Percentiles rank a stretch among this genome's conserved stretches.
These are phyloP conservation scores for Eimeria brunetti DNA, from an alignment of 169 alveolate genomes.

Conservation along the genomic window DNA sequence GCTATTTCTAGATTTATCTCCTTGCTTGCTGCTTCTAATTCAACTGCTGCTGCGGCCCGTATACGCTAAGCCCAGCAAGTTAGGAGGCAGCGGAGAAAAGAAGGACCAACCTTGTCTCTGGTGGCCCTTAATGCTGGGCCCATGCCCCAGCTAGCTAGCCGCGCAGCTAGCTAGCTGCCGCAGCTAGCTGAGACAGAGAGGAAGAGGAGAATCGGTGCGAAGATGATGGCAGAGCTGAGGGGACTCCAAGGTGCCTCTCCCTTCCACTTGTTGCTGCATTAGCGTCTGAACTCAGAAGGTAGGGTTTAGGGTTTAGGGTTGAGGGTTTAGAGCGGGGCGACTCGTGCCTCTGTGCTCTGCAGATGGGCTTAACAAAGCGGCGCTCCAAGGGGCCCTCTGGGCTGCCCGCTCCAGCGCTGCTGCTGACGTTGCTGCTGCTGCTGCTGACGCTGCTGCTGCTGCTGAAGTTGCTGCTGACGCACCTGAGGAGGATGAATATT, in stretches of 20 bases:
- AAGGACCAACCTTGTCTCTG: not conserved
- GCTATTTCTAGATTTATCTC: not conserved
- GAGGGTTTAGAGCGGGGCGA: not conserved
- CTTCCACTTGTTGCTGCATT: not conserved
- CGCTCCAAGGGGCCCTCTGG: slow-evolving; percentile 40
- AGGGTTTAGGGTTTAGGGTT: slow-evolving; percentile 3
- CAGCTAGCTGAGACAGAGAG: not conserved
- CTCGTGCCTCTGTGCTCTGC: not conserved
- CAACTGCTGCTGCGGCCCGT: not conserved
- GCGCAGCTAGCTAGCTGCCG: not conserved
- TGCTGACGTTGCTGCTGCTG: not conserved
- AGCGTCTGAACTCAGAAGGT: not conserved
- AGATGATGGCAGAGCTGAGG: not conserved
- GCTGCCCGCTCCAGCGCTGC: slow-evolving; percentile 4
- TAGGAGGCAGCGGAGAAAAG: not conserved
- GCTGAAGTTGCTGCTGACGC: too few relatives aligned
- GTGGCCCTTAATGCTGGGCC: not conserved
- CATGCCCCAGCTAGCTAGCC: not conserved
- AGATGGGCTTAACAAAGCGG: not conserved
- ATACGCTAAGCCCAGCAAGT: not conserved
- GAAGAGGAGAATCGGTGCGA: not conserved
- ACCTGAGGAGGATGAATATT: not conserved
- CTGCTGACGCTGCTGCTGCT: slow-evolving; percentile 7
- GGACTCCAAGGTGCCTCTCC: slow-evolving; percentile 15
- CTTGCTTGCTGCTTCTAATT: not conserved